Evolutionary conservation across 2,329 filamentous ascomycete genomes (phyloP), one percentile per base, ranked within the genome.

Genomic region (Dactylellina parvicollis): DNA sequence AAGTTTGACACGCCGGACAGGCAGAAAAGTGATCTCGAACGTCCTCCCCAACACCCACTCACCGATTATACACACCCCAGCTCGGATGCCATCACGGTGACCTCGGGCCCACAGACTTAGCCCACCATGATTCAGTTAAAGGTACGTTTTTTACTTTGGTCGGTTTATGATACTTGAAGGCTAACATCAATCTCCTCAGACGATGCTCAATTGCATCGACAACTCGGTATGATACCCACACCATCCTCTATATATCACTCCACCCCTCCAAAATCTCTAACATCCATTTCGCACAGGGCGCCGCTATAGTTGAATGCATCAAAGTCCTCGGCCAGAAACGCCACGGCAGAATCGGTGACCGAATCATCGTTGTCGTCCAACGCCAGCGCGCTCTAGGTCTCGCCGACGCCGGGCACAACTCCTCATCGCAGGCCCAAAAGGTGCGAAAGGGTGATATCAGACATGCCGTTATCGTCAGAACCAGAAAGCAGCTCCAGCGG

Each of bases 121-220:
- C 80, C 80, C 86, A 89, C 82, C 78, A 98, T 96, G 92, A 96
- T 96, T 83, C 92, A 95, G 87, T 83, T 95, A 86, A 94, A 94
- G 89, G 91, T 89, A 77, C 52, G 75, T 10, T 5, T 40, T 12
- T 0, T 60, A 18, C 10, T 28, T 40, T 8, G 24, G 18, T 40
- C 20, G 28, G 20, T 36, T 12, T 18, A 36, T 24, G 20, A 16
- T n/a, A 28, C 49, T 69, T 50, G 18, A 16, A 16, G 34, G 52
- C 75, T 78, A 54, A 65, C 56, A 26, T 26, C 22, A 16, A 2
- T 4, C 10, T 16, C 22, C 42, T 32, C 77, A 97, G 95, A 91
- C 93, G 81, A 92, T 99, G 88, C 87, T 99, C 79, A 97, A 95
- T 84, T 98, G 95, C 89, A 98, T 99, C 88, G 95, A 99, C 89